phyloP scores from a whole-genome alignment of 495 filamentous ascomycete genomes.

The Penicillium chermesinum region DNA sequence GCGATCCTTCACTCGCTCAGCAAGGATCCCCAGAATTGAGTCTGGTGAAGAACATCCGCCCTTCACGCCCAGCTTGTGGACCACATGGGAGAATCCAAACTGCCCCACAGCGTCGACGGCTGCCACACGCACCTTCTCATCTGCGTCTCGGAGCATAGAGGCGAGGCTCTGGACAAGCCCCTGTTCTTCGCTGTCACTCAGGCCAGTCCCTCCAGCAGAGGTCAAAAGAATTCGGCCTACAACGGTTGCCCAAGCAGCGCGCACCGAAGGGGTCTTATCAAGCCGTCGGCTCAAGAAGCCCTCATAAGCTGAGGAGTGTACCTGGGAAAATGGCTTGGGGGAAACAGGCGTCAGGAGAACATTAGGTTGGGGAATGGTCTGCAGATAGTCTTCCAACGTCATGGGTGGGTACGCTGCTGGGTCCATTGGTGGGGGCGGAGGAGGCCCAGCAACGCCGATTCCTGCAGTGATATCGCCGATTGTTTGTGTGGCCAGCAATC shows the following conservation, averaged over 20 bases:
- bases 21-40: conserved; percentile 71
- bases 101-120: conserved; percentile 75
- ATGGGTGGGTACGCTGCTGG: conserved; percentile 75
- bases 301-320: conserved; percentile 69
- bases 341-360: conserved; percentile 73
- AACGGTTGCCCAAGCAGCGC: conserved; percentile 77
- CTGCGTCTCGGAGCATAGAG: conserved; percentile 76
- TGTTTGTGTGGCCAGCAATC: conserved; percentile 84
- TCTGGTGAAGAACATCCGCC: conserved; percentile 66
- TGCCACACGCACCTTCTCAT: conserved; percentile 85
- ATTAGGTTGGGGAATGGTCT: conserved; percentile 49
- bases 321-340: conserved; percentile 76
- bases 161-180: conserved; percentile 65
- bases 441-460: conserved; percentile 82
- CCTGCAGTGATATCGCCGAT: conserved; percentile 90
- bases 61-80: conserved; percentile 69
- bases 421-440: conserved; percentile 65
- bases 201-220: conserved; percentile 78
- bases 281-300: conserved; percentile 76
- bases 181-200: conserved; percentile 71
- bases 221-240: conserved; percentile 79
- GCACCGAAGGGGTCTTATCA: conserved; percentile 75
- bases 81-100: conserved; percentile 71
- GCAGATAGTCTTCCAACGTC: conserved; percentile 54
- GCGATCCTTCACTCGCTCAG: conserved; percentile 83